phyloP scores from a whole-genome alignment of 116 monocot species.

The Posidonia oceanica region DNA sequence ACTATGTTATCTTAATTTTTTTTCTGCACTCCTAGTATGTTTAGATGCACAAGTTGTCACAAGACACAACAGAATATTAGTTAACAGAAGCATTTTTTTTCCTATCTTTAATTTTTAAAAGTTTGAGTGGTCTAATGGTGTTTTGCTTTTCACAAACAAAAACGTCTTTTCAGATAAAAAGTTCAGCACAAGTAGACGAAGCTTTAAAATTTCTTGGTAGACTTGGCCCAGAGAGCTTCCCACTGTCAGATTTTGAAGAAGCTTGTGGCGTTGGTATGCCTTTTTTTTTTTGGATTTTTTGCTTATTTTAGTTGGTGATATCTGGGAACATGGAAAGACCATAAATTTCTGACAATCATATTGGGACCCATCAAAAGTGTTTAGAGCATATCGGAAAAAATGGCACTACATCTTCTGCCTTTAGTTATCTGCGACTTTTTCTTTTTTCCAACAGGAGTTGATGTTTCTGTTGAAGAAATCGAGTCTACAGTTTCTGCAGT shows the following conservation, averaged over 20 bases:
- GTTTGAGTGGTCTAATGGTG: background rate
- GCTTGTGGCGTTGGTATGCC: conserved; percentile 91
- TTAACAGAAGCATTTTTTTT: too few relatives aligned
- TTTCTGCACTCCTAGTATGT: background rate
- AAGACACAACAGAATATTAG: too few relatives aligned
- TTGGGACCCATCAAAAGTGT: too few relatives aligned
- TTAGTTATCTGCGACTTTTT: background rate
- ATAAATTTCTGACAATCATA: too few relatives aligned
- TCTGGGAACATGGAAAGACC: too few relatives aligned
- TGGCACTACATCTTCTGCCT: too few relatives aligned
- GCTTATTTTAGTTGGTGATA: background rate
- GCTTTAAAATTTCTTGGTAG: conserved; percentile 58
- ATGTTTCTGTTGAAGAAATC: conserved; percentile 79
- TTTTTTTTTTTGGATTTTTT: background rate
- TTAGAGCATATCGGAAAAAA: too few relatives aligned
- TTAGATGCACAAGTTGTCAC: too few relatives aligned
- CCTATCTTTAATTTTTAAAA: too few relatives aligned
- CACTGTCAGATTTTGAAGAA: conserved; percentile 54
- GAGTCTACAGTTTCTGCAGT: conserved; percentile 39
- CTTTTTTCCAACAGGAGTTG: conserved; percentile 43
- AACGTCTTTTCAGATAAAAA: conserved; percentile 51
- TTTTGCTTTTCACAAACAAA: background rate
- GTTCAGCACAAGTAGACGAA: conserved; percentile 58
- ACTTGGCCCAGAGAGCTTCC: conserved; percentile 43
- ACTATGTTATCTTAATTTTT: background rate